These are phyloP conservation scores for Cinnamomum micranthum DNA, from an alignment of 164 flowering plant genomes.

Conservation along the genomic window DNA sequence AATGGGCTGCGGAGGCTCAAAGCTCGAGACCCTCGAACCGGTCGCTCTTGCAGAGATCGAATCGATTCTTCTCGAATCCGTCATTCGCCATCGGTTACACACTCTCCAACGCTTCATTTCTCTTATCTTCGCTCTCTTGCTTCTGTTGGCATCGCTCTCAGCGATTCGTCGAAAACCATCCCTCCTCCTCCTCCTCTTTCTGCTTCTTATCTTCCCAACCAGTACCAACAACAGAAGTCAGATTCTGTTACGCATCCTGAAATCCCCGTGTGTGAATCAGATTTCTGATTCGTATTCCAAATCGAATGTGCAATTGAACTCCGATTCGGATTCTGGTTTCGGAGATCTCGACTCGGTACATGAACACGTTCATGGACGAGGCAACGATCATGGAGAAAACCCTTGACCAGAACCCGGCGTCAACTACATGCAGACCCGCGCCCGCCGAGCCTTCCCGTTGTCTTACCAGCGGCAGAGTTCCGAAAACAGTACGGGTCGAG, in stretches of 20 bases:
- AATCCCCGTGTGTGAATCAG: background rate
- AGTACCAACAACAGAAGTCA: constrained; percentile 12
- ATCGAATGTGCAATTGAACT: constrained; percentile 15
- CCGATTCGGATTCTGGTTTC: constrained; percentile 21
- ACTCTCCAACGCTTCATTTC: constrained; percentile 36
- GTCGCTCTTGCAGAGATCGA: constrained; percentile 63
- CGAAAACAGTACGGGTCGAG: constrained; percentile 38
- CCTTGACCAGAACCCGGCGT: constrained; percentile 18
- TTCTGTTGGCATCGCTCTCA: constrained; percentile 30
- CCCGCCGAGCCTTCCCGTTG: constrained; percentile 44
- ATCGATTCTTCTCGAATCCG: constrained; percentile 34
- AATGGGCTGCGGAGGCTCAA: constrained; percentile 57
- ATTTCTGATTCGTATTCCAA: background rate
- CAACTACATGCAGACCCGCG: constrained; percentile 68
- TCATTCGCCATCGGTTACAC: constrained; percentile 34
- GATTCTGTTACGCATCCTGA: constrained; percentile 4
- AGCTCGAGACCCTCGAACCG: constrained; percentile 43
- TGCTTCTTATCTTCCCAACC: constrained; percentile 16
- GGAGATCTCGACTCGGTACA: constrained; percentile 31
- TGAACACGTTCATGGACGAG: constrained; percentile 17
- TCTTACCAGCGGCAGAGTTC: background rate
- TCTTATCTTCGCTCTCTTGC: constrained; percentile 35
- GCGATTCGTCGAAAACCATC: constrained; percentile 25
- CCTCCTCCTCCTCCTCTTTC: constrained; percentile 5
- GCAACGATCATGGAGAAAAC: background rate